Base-by-base conservation (phyloP, 768 basidiomycete genomes). In the Pulveroboletus sp. region DNA sequence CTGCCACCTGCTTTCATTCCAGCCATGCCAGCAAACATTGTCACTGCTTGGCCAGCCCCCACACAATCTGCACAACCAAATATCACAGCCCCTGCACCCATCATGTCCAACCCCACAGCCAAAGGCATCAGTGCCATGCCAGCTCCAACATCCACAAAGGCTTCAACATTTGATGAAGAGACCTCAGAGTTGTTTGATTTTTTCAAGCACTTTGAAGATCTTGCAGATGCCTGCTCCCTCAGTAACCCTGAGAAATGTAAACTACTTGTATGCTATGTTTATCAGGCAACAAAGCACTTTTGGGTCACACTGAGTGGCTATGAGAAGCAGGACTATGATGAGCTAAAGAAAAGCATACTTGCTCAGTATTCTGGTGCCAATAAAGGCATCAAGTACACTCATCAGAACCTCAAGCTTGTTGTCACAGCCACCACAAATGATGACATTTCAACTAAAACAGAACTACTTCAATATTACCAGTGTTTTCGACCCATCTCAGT, bases 181-280 rank as follows among this genome's bases (percentile, higher is more conserved):
- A 47, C 47, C 1, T 45, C 48, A 0, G 36, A 50, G 12, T 30
- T 47, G 4, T 10, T 49, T 1, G 40, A 56, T 13, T 54, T 49
- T 20, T 39, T 54, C 1, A 32, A 56, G 2, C 3, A 29, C 3
- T 54, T 56, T 20, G 29, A 54, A 5, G 44, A 44, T 11, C 13
- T 50, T 5, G 40, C 45, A 1, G 16, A 20, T 14, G 27, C 36
- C 0, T 50, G 47, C 10, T 3, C 22, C 5, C 35, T n/a, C n/a
- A n/a, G n/a, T n/a, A n/a, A n/a, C n/a, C n/a, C n/a, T n/a, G n/a
- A n/a, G n/a, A n/a, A n/a, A n/a, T n/a, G n/a, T n/a, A n/a, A n/a
- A n/a, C n/a, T n/a, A n/a, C n/a, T n/a, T n/a, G n/a, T n/a, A n/a
- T n/a, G n/a, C n/a, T n/a, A n/a, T n/a, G n/a, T n/a, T n/a, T n/a